Conservation (phyloP, 768 basidiomycete species). For the Suillus subaureus region DNA sequence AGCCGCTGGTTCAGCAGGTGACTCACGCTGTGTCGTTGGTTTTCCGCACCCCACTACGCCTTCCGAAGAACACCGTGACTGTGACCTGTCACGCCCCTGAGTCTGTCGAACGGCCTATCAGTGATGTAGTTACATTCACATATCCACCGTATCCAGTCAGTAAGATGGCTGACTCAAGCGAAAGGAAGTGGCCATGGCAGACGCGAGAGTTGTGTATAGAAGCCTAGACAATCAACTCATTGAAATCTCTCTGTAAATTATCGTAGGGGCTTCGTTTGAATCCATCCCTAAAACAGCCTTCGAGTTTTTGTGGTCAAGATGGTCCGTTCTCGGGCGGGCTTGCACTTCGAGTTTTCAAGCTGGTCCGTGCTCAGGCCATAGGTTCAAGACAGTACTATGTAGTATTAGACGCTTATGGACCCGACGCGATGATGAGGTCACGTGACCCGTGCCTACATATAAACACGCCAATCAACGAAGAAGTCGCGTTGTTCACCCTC, state of each 20-base stretch:
- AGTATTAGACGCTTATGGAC: not conserved
- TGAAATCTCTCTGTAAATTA: not conserved
- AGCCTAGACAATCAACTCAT: not conserved
- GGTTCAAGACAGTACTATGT: not conserved
- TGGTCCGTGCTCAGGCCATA: constrained; percentile 3
- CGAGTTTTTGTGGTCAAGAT: not conserved
- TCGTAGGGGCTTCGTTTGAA: not conserved
- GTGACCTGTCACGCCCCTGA: not conserved
- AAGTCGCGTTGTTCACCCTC: constrained; percentile 25
- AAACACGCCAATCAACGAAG: constrained; percentile 33
- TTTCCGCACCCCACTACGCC: not conserved
- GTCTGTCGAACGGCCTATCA: not conserved
- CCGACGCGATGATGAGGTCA: constrained; percentile 14
- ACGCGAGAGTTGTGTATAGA: not conserved
- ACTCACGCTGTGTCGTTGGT: not conserved
- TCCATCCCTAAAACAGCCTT: no score
- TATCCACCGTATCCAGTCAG: not conserved
- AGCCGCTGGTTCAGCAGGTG: constrained; percentile 1
- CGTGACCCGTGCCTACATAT: constrained; percentile 31
- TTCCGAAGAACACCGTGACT: not conserved
- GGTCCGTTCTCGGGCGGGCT: not conserved
- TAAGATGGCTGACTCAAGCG: not conserved
- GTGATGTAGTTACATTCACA: not conserved
- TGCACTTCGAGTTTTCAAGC: not conserved
- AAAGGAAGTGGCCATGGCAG: not conserved